Base-by-base conservation (phyloP, 495 filamentous ascomycete genomes). In the Margaritispora aquatica region DNA sequence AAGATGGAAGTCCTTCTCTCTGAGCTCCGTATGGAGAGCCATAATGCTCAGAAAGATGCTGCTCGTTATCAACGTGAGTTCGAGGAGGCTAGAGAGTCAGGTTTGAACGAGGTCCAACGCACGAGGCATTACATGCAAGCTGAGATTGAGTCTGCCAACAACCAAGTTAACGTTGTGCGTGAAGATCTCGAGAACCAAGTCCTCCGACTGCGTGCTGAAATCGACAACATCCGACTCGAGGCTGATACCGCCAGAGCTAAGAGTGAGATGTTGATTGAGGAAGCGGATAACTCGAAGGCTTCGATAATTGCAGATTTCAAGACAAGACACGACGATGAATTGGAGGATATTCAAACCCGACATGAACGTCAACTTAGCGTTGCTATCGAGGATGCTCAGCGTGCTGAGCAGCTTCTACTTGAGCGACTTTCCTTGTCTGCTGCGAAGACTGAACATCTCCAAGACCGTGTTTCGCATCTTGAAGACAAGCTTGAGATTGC, bases 401-500 rank as follows among this genome's bases (percentile, higher is more conserved):
- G 87, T 1, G 75, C 79, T 10, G 88, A 92, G 66, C 75, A 80
- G 50, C 82, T 87, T 63, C 77, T 88, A 27, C 71, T 80, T 52
- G 86, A 96, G 56, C 84, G 85, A 1, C 78, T 96, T 38, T 81
- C 78, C 54, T 76, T 97, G 21, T 85, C 90, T 0, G 83, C 91
- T 26, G 86, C 90, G 26, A 94, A 92, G 77, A 78, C 83, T 2
- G 80, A 86, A 59, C 85, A 92, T 69, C 80, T 92, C 13, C 84
- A 91, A 65, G 92, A 96, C 57, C 88, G 86, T 61, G 81, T 96
- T 22, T 69, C 77, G 2, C 87, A 92, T 62, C 81, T 97, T 1
- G 89, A 96, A 71, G 89, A 96, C 71, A 90, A 88, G 69, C 80
- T 98, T 29, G 84, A 95, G 68, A 86, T 97, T 66, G 87, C 95